Base-by-base conservation (phyloP, 2,329 filamentous ascomycete genomes). In the Hypomyces rosellus region DNA sequence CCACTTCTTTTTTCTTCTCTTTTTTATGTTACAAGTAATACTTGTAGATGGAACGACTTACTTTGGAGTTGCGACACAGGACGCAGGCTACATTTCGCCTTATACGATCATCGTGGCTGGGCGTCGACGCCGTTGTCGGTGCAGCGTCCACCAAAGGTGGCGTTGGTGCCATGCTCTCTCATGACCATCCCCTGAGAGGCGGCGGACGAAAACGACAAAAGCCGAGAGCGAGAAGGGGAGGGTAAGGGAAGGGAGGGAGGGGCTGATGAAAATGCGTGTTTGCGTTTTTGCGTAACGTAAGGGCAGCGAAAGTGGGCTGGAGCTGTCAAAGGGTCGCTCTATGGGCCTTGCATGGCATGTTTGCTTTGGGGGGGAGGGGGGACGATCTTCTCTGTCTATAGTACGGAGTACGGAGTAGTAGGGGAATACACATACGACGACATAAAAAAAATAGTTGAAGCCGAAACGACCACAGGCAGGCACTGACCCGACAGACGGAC, bases 21-120 rank as follows among this genome's bases (percentile, higher is more conserved):
- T 40, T 40, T 40, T 3, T 3, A 15, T 9, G 11, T 5, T 4
- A 9, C 4, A 14, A 38, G 13, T 4, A 14, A 14, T 16, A 5
- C 15, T 12, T 8, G 2, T 6, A 38, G 36, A 38, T n/a, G 36
- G 16, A 38, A 38, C 14, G 34, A 53, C 63, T 60, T 54, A 70
- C 69, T 62, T 71, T 71, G 49, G 69, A 69, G 54, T 69, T 66
- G 42, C 67, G 66, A 50, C 67, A 69, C 57, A 62, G 69, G 48
- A 69, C 62, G 43, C 67, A 69, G 18, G 67, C 67, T 52, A 69
- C 64, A 49, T 69, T 69, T 49, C 67, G 62, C 46, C 65, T 63
- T 41, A 67, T 66, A 46, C 59, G 65, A 46, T 63, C 65, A 33
- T 61, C 61, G 49, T 51, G 51, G 47, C 54, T 57, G 40, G 38